Percentiles rank a stretch among this genome's conserved stretches.
Evolutionary conservation across 108 stramenopile genomes (phyloP).

Genomic region (Epipyxis sp.): DNA sequence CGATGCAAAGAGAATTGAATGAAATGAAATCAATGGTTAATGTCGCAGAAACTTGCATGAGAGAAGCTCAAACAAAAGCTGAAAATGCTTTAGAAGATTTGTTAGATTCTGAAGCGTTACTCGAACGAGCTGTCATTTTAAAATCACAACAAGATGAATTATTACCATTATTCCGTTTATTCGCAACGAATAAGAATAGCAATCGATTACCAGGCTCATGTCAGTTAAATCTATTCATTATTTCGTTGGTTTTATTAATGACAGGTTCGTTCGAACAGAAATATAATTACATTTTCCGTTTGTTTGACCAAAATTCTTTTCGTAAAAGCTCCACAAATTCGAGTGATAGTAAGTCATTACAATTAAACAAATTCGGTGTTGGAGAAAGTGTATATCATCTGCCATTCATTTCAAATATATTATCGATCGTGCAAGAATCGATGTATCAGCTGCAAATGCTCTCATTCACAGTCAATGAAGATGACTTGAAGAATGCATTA

Average conservation of each 20-base stretch:
- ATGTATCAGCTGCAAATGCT: too few species aligned
- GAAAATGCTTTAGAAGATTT: background rate
- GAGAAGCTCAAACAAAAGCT: background rate
- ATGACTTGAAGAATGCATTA: background rate
- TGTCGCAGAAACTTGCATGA: conserved; percentile 12
- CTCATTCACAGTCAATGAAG: too few species aligned
- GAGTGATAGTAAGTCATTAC: too few species aligned
- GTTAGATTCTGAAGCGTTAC: conserved; percentile 1
- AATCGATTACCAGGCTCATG: too few species aligned
- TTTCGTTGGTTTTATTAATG: background rate
- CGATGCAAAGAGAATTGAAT: background rate
- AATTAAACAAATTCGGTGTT: too few species aligned
- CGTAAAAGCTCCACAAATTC: too few species aligned
- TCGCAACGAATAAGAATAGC: too few species aligned
- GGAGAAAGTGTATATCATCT: too few species aligned
- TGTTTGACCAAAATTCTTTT: too few species aligned
- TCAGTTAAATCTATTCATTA: background rate
- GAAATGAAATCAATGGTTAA: conserved; percentile 28
- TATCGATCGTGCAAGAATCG: too few species aligned
- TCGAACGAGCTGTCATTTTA: background rate
- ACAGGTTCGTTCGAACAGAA: conserved; percentile 24
- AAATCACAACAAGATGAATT: background rate
- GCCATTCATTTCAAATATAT: too few species aligned
- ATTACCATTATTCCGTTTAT: conserved; percentile 14
- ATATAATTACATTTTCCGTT: too few species aligned